phyloP scores from a whole-genome alignment of 495 filamentous ascomycete species.

The Neurospora sp. region DNA sequence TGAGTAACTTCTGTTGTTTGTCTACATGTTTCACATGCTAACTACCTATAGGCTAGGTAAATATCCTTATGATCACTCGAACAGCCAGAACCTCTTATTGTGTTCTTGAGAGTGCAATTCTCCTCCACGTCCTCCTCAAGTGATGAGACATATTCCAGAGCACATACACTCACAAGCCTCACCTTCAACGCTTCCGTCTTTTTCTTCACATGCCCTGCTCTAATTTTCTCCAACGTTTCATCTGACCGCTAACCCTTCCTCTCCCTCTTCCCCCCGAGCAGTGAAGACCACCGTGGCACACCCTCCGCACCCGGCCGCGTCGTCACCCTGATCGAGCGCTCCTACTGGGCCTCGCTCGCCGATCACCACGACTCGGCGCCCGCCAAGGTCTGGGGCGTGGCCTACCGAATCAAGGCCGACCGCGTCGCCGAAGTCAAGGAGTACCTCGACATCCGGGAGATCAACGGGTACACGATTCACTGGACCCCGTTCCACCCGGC shows the following conservation, averaged over 20 bases:
- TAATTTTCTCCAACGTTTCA: not conserved
- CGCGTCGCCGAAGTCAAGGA: slow-evolving; percentile 72
- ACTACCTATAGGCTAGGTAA: not conserved
- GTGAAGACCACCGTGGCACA: slow-evolving; percentile 92
- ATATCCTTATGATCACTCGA: not conserved
- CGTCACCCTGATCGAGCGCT: slow-evolving; percentile 78
- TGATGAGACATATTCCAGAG: not conserved
- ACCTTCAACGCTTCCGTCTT: not conserved
- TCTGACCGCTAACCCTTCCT: not conserved
- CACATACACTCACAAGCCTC: not conserved
- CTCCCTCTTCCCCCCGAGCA: slow-evolving; percentile 17
- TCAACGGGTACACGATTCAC: slow-evolving; percentile 90
- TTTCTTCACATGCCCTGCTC: not conserved
- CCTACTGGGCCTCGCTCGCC: slow-evolving; percentile 67
- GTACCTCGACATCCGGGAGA: slow-evolving; percentile 90
- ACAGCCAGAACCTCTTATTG: not conserved
- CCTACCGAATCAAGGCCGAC: slow-evolving; percentile 72
- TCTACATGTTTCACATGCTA: not conserved
- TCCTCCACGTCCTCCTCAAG: not conserved
- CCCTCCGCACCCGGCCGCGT: slow-evolving; percentile 80
- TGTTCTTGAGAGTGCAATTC: not conserved
- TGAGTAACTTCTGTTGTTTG: not conserved
- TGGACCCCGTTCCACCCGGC: slow-evolving; percentile 71
- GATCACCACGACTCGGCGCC: slow-evolving; percentile 54
- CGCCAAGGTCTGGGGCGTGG: slow-evolving; percentile 71